A percentile compares a stretch with the other conserved stretches of the same genome.
phyloP scores from a whole-genome alignment of 2,329 filamentous ascomycete genomes.

The Zarea fungicola region DNA sequence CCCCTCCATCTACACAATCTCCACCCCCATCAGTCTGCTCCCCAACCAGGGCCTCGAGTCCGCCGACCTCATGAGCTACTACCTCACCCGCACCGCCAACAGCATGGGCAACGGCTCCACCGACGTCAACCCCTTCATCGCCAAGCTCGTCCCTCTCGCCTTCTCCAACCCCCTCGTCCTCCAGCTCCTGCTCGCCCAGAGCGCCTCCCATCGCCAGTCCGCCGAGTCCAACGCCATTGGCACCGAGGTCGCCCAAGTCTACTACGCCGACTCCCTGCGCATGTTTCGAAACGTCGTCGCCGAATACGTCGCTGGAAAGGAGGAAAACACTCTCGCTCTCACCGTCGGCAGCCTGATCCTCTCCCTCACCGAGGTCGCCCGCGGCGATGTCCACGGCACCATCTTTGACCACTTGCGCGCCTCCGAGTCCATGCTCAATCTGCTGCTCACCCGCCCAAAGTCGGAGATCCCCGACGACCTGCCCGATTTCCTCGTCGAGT shows the following conservation, averaged over 20 bases:
- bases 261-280: constrained; percentile 32
- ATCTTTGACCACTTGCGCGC: constrained; percentile 42
- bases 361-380: constrained; percentile 42
- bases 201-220: constrained; percentile 33
- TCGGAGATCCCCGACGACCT: constrained; percentile 30
- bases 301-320: constrained; percentile 29
- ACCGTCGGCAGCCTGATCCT: constrained; percentile 40
- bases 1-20: constrained; percentile 5
- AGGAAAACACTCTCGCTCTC: constrained; percentile 32
- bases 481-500: constrained; percentile 42
- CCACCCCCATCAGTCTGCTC: constrained; percentile 24
- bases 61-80: constrained; percentile 39
- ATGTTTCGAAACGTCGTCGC: constrained; percentile 31
- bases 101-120: constrained; percentile 45
- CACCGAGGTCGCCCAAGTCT: constrained; percentile 28
- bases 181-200: constrained; percentile 42
- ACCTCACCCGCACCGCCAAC: constrained; percentile 37
- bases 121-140: constrained; percentile 39
- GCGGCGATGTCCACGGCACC: constrained; percentile 40
- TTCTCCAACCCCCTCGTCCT: constrained; percentile 41
- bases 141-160: constrained; percentile 40
- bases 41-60: constrained; percentile 10
- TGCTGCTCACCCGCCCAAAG: constrained; percentile 29
- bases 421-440: constrained; percentile 36
- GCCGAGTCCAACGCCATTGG: constrained; percentile 22